Percentiles rank a stretch among this genome's conserved stretches.
These are phyloP conservation scores for Streptanthus diversifolius DNA, from an alignment of 345 rosid genomes.

Conservation along the genomic window DNA sequence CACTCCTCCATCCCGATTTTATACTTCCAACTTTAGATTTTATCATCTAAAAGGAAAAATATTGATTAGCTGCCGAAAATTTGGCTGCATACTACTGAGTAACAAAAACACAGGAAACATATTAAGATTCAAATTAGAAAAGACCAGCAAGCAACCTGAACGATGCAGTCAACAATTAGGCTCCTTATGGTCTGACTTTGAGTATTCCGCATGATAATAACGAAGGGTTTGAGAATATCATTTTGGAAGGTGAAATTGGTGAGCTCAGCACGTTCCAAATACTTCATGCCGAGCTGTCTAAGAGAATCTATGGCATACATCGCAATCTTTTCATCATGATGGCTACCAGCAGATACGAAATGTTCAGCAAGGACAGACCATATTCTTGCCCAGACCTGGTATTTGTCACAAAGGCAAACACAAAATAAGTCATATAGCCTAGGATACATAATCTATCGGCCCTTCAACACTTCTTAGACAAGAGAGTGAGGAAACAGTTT, in stretches of 20 bases:
- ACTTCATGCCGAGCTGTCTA: conserved; percentile 91
- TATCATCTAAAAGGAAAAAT: conserved; percentile 59
- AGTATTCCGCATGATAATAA: conserved; percentile 84
- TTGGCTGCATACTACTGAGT: conserved; percentile 6
- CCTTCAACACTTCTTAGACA: conserved; percentile 2
- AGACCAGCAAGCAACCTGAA: conserved; percentile 51
- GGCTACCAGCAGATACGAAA: conserved; percentile 92
- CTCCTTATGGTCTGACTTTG: conserved; percentile 72
- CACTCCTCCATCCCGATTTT: conserved; percentile 94
- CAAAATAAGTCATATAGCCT: neutral
- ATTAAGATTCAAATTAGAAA: neutral
- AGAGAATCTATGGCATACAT: conserved; percentile 97
- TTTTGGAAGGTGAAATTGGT: conserved; percentile 91
- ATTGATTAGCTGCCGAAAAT: conserved; percentile 17
- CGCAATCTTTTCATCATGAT: conserved; percentile 84
- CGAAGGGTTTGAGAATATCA: conserved; percentile 93
- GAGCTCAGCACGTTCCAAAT: conserved; percentile 86
- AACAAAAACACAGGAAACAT: conserved; percentile 7
- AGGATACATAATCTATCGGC: neutral
- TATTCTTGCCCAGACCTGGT: conserved; percentile 93
- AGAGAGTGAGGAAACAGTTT: conserved; percentile 1
- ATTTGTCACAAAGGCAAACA: conserved; percentile 29
- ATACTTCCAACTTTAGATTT: conserved; percentile 91
- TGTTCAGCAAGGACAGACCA: conserved; percentile 91
- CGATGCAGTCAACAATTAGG: conserved; percentile 88